Conservation (phyloP, 2,329 filamentous ascomycete genomes). For the Fusarium chlamydosporum region DNA sequence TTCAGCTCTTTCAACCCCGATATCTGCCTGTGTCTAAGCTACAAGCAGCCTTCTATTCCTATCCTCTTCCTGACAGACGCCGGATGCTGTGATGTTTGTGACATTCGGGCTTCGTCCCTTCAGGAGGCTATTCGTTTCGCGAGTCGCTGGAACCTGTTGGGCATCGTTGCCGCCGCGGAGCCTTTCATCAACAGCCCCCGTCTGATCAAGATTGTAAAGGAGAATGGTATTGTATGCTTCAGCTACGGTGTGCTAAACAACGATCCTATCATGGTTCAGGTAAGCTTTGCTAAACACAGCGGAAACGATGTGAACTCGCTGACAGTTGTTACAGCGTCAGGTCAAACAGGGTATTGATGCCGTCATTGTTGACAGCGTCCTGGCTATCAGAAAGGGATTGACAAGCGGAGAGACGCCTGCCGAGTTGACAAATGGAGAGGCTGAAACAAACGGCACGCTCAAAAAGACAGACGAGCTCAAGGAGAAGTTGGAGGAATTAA, state of each 20-base stretch:
- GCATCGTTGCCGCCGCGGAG: constrained; percentile 89
- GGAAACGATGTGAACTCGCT: constrained; percentile 10
- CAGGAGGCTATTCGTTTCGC: constrained; percentile 98
- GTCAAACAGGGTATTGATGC: constrained; percentile 96
- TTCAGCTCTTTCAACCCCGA: constrained; percentile 99
- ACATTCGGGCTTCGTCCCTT: constrained; percentile 89
- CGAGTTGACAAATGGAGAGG: constrained; percentile 28
- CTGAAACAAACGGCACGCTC: constrained; percentile 37
- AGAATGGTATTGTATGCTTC: constrained; percentile 92
- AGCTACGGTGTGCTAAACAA: constrained; percentile 96
- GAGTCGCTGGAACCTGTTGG: constrained; percentile 92
- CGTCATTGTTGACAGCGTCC: constrained; percentile 95
- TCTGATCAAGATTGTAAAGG: constrained; percentile 92
- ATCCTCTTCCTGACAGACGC: constrained; percentile 95
- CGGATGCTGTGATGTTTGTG: constrained; percentile 83
- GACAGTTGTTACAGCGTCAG: constrained; percentile 73
- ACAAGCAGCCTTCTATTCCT: constrained; percentile 97
- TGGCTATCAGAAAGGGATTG: constrained; percentile 91
- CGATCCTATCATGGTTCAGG: constrained; percentile 85
- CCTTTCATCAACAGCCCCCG: constrained; percentile 91
- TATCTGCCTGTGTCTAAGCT: constrained; percentile 91
- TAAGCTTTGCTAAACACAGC: constrained; percentile 60
- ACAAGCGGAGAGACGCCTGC: constrained; percentile 61
- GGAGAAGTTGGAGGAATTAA: constrained; percentile 45
- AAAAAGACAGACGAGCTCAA: constrained; percentile 33